Conservation (phyloP, 129 eudicot genomes). For the Lactuca saligna region DNA sequence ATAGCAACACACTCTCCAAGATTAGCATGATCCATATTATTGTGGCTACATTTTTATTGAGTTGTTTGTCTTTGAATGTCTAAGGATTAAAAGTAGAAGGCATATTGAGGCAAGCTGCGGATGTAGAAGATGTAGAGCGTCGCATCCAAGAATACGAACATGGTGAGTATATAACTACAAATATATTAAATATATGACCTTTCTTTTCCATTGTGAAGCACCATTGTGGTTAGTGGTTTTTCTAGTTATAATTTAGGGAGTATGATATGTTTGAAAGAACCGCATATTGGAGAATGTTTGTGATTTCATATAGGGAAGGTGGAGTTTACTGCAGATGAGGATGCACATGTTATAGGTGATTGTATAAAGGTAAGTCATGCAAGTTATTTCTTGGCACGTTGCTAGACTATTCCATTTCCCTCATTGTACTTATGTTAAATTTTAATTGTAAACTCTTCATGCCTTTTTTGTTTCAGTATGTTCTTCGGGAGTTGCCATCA, state of each 20-base stretch:
- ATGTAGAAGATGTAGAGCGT: constrained; percentile 86
- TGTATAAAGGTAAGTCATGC: constrained; percentile 68
- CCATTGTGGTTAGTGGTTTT: constrained; percentile 10
- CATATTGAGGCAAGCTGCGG: constrained; percentile 95
- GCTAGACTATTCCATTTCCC: background rate
- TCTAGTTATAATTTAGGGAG: background rate
- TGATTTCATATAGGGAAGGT: constrained; percentile 56
- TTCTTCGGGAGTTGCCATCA: constrained; percentile 94
- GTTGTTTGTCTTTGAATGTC: constrained; percentile 17
- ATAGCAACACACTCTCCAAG: too few species aligned
- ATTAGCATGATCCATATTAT: background rate
- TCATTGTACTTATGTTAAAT: constrained; percentile 5
- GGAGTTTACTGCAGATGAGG: constrained; percentile 78
- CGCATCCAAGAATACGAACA: constrained; percentile 85
- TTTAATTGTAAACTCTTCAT: background rate
- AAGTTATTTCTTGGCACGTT: background rate
- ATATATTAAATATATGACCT: too few species aligned
- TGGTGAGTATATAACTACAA: constrained; percentile 47
- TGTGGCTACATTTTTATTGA: constrained; percentile 1
- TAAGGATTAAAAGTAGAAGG: constrained; percentile 91
- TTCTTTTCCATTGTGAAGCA: background rate
- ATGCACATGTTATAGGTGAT: constrained; percentile 90
- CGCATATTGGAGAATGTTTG: constrained; percentile 17
- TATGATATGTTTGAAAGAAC: background rate
- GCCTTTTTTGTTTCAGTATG: constrained; percentile 45